Base-by-base conservation (phyloP, 202 grass and related monocot genomes). In the Setaria italica region DNA sequence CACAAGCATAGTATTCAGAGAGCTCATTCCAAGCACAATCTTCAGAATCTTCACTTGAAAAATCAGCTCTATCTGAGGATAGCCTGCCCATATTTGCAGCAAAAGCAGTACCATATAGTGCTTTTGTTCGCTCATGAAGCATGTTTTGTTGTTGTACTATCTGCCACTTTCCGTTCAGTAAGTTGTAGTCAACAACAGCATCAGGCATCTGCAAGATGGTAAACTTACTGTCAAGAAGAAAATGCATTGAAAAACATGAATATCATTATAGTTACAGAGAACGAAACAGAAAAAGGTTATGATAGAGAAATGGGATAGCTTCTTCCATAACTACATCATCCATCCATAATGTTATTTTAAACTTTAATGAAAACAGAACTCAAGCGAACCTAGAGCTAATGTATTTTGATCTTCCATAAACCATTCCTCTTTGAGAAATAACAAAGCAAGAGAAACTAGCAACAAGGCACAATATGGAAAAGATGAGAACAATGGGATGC, bases 121-220 rank as follows among this genome's bases (percentile, higher is more conserved):
- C 78, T 84, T 89, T 89, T 72, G 86, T 94, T 84, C 93, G 88
- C 85, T 99, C 96, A 86, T 94, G 92, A 84, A 95, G 86, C 82
- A 99, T 89, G 76, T 99, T 99, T 86, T 92, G 93, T 45, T 99
- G 96, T 88, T 99, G 96, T 20, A 99, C 93, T 81, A 92, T 94
- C 72, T 74, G 48, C 96, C 96, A 99, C 72, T 94, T 94, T 69
- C 90, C 93, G 66, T 89, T 92, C 75, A 80, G 86, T 76, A 99
- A 90, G 88, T 99, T 92, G 74, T 99, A 99, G 59, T 99, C 96
- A 89, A 96, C 88, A 67, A 94, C 88, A 68, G 96, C 96, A 92
- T 99, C 96, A 82, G 93, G 93, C 96, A 96, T 99, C 96, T 99
- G 82, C 67, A 81, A 41, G 46, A 89, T 49, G 35, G 25, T 29